Conservation (phyloP, 2,329 filamentous ascomycete genomes). For the Colletotrichum chrysophilum region DNA sequence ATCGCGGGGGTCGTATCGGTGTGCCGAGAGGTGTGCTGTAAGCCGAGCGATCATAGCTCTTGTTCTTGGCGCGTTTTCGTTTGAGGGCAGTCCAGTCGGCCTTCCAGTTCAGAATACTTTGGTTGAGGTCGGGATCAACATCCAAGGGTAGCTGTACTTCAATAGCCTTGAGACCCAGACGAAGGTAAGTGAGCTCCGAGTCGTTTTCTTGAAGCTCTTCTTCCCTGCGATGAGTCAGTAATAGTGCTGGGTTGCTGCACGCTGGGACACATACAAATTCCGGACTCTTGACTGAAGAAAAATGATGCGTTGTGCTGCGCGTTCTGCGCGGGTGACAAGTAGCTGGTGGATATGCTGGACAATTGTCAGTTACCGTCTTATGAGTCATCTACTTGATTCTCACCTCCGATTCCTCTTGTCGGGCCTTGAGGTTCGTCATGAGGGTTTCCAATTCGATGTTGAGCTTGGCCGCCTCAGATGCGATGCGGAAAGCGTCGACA, state of each 20-base stretch:
- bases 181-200: conserved; percentile 65
- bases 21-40: conserved; percentile 18
- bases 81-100: conserved; percentile 61
- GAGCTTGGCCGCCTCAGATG: conserved; percentile 48
- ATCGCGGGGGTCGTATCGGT: conserved; percentile 13
- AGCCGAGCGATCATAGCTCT: conserved; percentile 17
- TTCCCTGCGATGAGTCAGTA: conserved; percentile 45
- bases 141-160: conserved; percentile 62
- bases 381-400: conserved; percentile 25
- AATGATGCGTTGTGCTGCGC: conserved; percentile 62
- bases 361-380: not conserved
- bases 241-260: not conserved
- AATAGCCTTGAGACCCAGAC: conserved; percentile 66
- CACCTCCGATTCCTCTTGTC: conserved; percentile 66
- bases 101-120: conserved; percentile 67
- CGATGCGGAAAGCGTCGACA: conserved; percentile 40
- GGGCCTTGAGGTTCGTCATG: conserved; percentile 54
- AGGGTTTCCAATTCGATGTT: conserved; percentile 55
- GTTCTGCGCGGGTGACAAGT: conserved; percentile 62
- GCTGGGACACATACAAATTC: conserved; percentile 52
- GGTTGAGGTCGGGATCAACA: conserved; percentile 60
- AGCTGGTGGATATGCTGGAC: conserved; percentile 65
- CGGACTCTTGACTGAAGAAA: conserved; percentile 63
- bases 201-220: conserved; percentile 61
- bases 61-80: conserved; percentile 41